Evolutionary conservation across 2,329 filamentous ascomycete species (phyloP), one percentile per base, ranked within the genome.

Genomic region (Didymella arachidicola): DNA sequence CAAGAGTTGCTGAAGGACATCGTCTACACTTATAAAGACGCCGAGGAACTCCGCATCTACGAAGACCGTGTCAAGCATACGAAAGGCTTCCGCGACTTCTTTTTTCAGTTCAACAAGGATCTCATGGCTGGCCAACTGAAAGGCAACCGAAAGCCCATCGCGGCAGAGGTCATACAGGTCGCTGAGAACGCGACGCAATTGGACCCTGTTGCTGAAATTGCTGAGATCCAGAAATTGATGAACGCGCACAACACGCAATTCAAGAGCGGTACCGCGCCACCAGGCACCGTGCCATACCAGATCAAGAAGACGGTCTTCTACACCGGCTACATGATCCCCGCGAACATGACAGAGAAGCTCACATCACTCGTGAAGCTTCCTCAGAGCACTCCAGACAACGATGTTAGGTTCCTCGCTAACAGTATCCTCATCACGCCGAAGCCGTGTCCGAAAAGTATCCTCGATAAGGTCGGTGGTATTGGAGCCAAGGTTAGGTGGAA

Each of bases 241-340:
- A 94, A 96, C 73, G 82, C 85, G 19, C 94, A 98, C 81, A 99
- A 98, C 74, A 78, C 80, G 3, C 79, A 85, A 25, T 78, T 89
- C 39, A 78, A 80, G 64, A 77, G 62, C 47, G 77, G 73, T 57
- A 80, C 75, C 10, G 81, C 80, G 39, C 81, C 81, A 1, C 73
- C 74, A 10, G 77, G 78, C 45, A 78, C 80, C 32, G 77, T 79
- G 44, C 82, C 79, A 1, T 79, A 95, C 60, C 84, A 86, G 66
- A 92, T 99, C 74, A 92, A 91, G 76, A 93, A 93, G 73, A 92
- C 88, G 1, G 89, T 97, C 48, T 92, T 93, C 77, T 97, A 94
- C 78, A 97, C 95, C 1, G 92, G 92, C 48, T 98, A 99, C 78
- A 86, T 96, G 77, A 89, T 99, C 64, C 83, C 83, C 39, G 82